A percentile compares a stretch with the other conserved stretches of the same genome.
Evolutionary conservation across 768 basidiomycete species (phyloP).

Genomic region (Macrolepiota fuliginosa): DNA sequence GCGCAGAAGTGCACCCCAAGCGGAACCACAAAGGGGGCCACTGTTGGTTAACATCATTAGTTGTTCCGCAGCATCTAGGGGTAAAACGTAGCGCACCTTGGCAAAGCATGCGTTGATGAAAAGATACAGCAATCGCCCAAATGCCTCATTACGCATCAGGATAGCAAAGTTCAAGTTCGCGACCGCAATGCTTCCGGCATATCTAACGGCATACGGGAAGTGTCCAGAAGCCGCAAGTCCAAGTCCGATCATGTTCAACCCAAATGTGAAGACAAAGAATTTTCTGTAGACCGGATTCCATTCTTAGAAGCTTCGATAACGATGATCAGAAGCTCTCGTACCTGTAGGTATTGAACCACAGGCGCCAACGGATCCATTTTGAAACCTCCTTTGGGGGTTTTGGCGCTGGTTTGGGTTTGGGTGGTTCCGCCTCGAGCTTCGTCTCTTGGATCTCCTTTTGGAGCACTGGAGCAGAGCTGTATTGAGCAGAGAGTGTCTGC

Average conservation of each 20-base stretch:
- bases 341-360: conserved; percentile 79
- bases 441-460: conserved; percentile 28
- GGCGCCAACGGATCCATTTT: conserved; percentile 52
- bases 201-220: conserved; percentile 60
- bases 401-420: conserved; percentile 36
- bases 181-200: conserved; percentile 64
- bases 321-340: conserved; percentile 22
- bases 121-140: conserved; percentile 65
- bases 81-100: conserved; percentile 42
- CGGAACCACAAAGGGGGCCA: conserved; percentile 76
- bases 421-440: conserved; percentile 29
- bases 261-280: conserved; percentile 63
- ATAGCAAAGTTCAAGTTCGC: conserved; percentile 73
- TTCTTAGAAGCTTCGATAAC: neutral
- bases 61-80: neutral
- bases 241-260: conserved; percentile 61
- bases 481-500: conserved; percentile 5
- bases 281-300: conserved; percentile 39
- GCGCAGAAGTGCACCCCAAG: conserved; percentile 68
- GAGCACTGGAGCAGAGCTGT: conserved; percentile 14
- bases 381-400: conserved; percentile 51
- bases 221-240: conserved; percentile 60
- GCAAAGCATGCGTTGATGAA: conserved; percentile 69
- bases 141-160: conserved; percentile 76
- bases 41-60: conserved; percentile 28